Base-by-base conservation (phyloP, 2,329 filamentous ascomycete genomes). In the Alternaria brassicicola region DNA sequence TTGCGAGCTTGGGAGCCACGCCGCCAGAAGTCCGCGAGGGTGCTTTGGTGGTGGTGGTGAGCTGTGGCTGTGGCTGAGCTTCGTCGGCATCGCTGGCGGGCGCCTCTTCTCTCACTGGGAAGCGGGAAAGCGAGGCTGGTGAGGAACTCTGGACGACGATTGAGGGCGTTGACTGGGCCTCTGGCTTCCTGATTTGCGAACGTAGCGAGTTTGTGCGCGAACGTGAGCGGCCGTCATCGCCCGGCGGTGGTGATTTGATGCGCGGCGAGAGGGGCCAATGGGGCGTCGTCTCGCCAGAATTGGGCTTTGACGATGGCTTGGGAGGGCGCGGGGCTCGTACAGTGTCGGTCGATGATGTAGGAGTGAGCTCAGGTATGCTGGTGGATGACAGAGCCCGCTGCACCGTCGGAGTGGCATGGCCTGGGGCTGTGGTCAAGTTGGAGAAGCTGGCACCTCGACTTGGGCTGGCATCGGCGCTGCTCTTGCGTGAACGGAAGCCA, bases 211-310 rank as follows among this genome's bases (percentile, higher is more conserved):
- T 79, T 53, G 78, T 73, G 73, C 80, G 75, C 28, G 79, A 81
- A 50, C 72, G 77, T 3, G 77, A 64, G 55, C 63, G 63, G 52
- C 54, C 54, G 63, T 70, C 61, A n/a, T 70, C 65, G 28, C 73
- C 70, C 35, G 80, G 73, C 12, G 91, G 90, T 53, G 91, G 91
- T 7, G 91, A 93, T 74, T 89, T 90, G 63, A 95, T 76, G 62
- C 91, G 85, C 43, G 91, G 91, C 45, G 91, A 93, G 61, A 89
- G 79, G 25, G 91, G 90, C 90, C 91, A 94, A 77, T 89, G 85
- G 62, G 87, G 87, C 52, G 84, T 84, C 57, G 70, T 80, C 52
- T 78, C 77, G 49, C 78, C 78, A 54, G 75, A 77, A 38, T 77
- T 78, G 59, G 76, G 72, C 38, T 82, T 65, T 51, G 89, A 83